Evolutionary conservation across 2,329 filamentous ascomycete genomes (phyloP).

Genomic region (Sporothrix curviconia): DNA sequence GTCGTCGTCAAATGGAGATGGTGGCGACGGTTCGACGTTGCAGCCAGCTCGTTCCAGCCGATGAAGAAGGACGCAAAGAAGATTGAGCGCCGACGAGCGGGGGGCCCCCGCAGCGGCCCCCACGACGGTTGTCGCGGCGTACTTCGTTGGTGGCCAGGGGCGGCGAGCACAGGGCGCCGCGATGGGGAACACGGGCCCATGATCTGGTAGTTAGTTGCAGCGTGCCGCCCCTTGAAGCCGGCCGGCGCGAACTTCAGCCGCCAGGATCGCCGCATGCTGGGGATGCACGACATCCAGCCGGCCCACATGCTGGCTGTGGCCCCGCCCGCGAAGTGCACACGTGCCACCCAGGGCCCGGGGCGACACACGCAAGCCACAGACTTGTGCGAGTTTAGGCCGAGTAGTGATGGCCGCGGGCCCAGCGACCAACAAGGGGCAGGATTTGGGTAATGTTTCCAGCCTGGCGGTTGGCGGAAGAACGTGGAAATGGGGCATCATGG

Average conservation of each 20-base stretch:
- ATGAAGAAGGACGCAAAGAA: conserved; percentile 29
- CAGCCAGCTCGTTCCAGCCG: conserved; percentile 31
- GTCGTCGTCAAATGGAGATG: conserved; percentile 27
- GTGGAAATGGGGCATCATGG: conserved; percentile 31
- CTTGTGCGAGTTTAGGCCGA: no score
- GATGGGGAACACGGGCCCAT: conserved; percentile 26
- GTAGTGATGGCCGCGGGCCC: conserved; percentile 31
- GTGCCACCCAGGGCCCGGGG: no score
- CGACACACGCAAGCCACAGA: no score
- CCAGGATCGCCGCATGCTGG: conserved; percentile 25
- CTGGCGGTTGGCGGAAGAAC: conserved; percentile 30
- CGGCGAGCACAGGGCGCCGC: conserved; percentile 27
- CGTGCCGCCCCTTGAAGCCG: conserved; percentile 19
- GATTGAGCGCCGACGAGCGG: conserved; percentile 25
- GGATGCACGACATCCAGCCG: conserved; percentile 24
- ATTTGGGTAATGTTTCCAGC: conserved; percentile 29
- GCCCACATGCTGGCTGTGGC: conserved; percentile 20
- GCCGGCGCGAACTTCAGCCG: conserved; percentile 25
- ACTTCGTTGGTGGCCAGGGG: conserved; percentile 25
- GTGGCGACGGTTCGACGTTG: conserved; percentile 31
- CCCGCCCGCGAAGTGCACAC: conserved; percentile 27
- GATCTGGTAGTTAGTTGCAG: conserved; percentile 28
- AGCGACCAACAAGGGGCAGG: conserved; percentile 28
- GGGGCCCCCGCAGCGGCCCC: no score
- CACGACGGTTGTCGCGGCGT: conserved; percentile 24